Evolutionary conservation across 768 basidiomycete genomes (phyloP), one percentile per base, ranked within the genome.

Genomic region (Clavaria fumosa): DNA sequence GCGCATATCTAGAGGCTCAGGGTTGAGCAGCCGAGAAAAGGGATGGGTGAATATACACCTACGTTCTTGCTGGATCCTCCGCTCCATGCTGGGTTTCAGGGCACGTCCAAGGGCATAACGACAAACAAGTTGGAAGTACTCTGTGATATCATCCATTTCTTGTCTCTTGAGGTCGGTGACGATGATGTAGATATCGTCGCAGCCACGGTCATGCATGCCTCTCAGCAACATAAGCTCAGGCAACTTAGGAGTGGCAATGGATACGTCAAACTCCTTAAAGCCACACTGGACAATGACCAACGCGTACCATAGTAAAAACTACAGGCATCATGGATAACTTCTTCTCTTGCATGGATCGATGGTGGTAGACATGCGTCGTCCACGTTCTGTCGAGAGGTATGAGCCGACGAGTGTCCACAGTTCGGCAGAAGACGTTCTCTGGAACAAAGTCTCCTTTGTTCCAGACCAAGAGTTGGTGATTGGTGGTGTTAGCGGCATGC

Each of bases 311-410:
- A 34, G 79, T 81, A 49, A 79, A 80, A 0, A 83, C 75, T 2
- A 83, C 79, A 4, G 75, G 79, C 67, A 79, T 75, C 78, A 81
- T 81, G 18, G 72, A 72, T 27, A 78, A 53, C 43, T 74, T 76
- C 38, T 75, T 65, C 47, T 80, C 78, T 43, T 72, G 67, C 70
- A 81, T 78, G 3, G 78, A 75, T 43, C 71, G 66, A 43, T 83
- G 80, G 52, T 82, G 78, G 50, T 75, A 82, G 27, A 83, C 75
- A 54, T 82, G 77, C 5, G 79, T 83, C 21, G 75, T 78, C 80
- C 80, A 83, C 12, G 78, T 79, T 42, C 80, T 67, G 64, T 81
- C 78, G 47, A 83, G 71, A 30, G 80, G 80, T 41, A 83, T 81
- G 50, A 83, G 56, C 26, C 80, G 72, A 31, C 75, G 72, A 0